Percentiles rank a stretch among this genome's conserved stretches.
These are phyloP conservation scores for Neostapfia colusana DNA, from an alignment of 176 grass and related monocot genomes.

Conservation along the genomic window DNA sequence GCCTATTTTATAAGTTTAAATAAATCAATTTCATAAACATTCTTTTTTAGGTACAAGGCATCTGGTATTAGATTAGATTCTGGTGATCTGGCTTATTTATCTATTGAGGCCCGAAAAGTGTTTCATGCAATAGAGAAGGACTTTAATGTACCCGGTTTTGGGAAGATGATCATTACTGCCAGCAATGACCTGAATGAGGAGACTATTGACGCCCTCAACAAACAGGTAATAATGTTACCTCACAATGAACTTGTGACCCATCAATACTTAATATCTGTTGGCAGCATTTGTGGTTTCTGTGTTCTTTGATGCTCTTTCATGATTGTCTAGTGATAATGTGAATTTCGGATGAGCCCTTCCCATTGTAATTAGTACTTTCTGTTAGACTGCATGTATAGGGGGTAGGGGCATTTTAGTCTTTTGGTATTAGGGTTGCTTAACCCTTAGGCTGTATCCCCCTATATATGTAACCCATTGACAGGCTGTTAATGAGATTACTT, in stretches of 20 bases:
- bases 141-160: conserved; percentile 66
- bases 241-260: not conserved
- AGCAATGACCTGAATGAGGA: conserved; percentile 99
- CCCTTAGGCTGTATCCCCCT: too few species aligned
- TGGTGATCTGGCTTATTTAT: conserved; percentile 95
- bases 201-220: conserved; percentile 97
- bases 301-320: conserved; percentile 16
- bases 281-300: conserved; percentile 10
- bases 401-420: too few species aligned
- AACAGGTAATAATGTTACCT: conserved; percentile 62
- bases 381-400: too few species aligned
- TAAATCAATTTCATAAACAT: conserved; percentile 14
- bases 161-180: conserved; percentile 82
- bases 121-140: conserved; percentile 73
- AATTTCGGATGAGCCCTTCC: not conserved
- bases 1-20: conserved; percentile 25
- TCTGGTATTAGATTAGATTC: conserved; percentile 97
- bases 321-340: conserved; percentile 1
- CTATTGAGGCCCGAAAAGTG: conserved; percentile 77
- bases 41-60: conserved; percentile 78
- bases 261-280: not conserved
- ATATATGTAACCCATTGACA: too few species aligned
- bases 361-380: conserved; percentile 14
- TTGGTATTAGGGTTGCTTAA: too few species aligned
- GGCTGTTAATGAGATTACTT: too few species aligned